Base-by-base conservation (phyloP, 768 basidiomycete species). In the Phaeotremella skinneri region DNA sequence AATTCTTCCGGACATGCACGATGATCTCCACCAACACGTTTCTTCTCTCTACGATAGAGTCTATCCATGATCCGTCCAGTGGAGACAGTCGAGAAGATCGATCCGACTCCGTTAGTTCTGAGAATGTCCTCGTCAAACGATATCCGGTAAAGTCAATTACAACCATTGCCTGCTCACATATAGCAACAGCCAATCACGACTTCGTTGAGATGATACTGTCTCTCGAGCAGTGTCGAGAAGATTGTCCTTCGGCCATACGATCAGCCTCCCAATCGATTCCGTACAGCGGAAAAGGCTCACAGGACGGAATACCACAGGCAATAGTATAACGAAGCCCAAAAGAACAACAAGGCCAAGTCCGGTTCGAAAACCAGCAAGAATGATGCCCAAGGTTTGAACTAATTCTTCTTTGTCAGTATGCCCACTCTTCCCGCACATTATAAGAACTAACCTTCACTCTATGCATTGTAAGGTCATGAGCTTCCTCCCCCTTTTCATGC, bases 151-250 rank as follows among this genome's bases (percentile, higher is more conserved):
- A n/a, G n/a, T n/a, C n/a, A n/a, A n/a, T n/a, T n/a, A n/a, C n/a
- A n/a, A n/a, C n/a, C n/a, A n/a, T n/a, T n/a, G n/a, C n/a, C n/a
- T 2, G 59, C 68, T 57, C 43, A 67, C 47, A 91, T 76, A 78
- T 85, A 91, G 70, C 87, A 89, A 4, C 91, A 75, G 0, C 89
- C 90, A 30, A 87, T 80, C 13, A 82, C 80, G 3, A 84, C 85
- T 60, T 87, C 81, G 56, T 73, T 82, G 31, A 88, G 78, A 59
- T 75, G 81, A 63, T 90, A 89, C 1, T 81, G 76, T 0, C 72
- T 58, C 48, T 79, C 73, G 68, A 89, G 86, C 0, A 86, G 77
- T 1, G 84, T 81, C 2, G 86, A 68, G 59, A 68, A 67, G 2
- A 65, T 61, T 3, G 69, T 66, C 17, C 62, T 63, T 49, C 4